Base-by-base conservation (phyloP, 208 protist genomes). In the Trypanosoma mega region DNA sequence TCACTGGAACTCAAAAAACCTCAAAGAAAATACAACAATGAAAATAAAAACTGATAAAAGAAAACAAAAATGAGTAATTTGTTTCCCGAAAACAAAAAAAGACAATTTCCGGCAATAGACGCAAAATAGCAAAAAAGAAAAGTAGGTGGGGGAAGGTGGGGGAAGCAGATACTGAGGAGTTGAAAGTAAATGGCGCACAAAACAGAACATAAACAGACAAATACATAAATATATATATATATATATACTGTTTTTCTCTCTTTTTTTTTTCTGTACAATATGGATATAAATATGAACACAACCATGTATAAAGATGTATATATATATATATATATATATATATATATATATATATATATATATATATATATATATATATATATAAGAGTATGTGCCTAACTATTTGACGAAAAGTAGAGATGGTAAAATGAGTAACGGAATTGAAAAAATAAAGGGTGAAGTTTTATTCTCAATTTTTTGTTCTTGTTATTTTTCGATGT, bases 201-300 rank as follows among this genome's bases (percentile, higher is more conserved):
- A n/a, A n/a, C n/a, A n/a, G n/a, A n/a, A 43, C 30, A 21, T 2
- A 34, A 23, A 41, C 33, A 51, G 31, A 69, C 44, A 69, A 7
- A 52, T 50, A 68, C 27, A 63, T 36, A 68, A n/a, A 68, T 45
- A 39, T 39, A 39, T 39, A 39, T 16, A 39, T 39, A 39, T 39
- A 39, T 39, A 39, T 39, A 39, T 39, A 39, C 8, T 39, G 12
- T 6, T 39, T 39, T 39, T 39, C 12, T 26, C 2, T 60, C 20
- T 50, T 50, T 67, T 49, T 31, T 16, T 44, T 39, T 11, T 16
- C 16, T 39, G 55, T 44, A 2, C 66, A 23, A 73, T 11, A 72
- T 33, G 20, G 72, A 76, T 50, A 39, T 39, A 39, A 39, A 39
- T 16, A 39, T 6, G 34, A 39, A 39, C 6, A 39, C 6, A 39